Percentiles rank a stretch among this genome's conserved stretches.
Conservation (phyloP, 208 protist species). For the Trypanosomatidae sp. region DNA sequence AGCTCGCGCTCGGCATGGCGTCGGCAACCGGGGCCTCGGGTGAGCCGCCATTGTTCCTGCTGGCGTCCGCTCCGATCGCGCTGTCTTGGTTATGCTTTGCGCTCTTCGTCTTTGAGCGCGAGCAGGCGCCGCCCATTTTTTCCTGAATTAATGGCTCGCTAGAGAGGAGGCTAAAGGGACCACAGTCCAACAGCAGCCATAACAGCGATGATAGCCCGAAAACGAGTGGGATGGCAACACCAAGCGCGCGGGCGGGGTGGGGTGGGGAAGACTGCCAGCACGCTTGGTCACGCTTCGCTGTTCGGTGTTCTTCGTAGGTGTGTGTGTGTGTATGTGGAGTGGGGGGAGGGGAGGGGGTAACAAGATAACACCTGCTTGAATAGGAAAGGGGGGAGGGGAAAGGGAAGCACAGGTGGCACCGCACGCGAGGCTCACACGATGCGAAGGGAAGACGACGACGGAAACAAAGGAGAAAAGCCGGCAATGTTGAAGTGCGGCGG, state of each 20-base stretch:
- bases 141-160: not conserved
- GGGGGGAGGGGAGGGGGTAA: not conserved
- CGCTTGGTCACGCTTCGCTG: not conserved
- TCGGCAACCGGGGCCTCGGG: not conserved
- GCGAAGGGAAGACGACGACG: not conserved
- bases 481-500: not conserved
- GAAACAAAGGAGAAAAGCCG: not conserved
- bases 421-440: not conserved
- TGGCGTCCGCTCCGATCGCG: not conserved
- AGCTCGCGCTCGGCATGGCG: not conserved
- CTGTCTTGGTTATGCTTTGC: not conserved
- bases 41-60: not conserved
- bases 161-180: not conserved
- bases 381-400: not conserved
- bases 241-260: not conserved
- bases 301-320: not conserved
- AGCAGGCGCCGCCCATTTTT: constrained; percentile 23
- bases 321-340: not conserved
- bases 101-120: constrained; percentile 14
- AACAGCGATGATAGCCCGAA: not conserved
- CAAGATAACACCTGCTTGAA: not conserved
- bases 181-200: no score
- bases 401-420: not conserved
- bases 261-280: not conserved
- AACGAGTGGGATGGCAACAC: not conserved